phyloP scores from a whole-genome alignment of 148 eudicot genomes.

The Spergularia marina region DNA sequence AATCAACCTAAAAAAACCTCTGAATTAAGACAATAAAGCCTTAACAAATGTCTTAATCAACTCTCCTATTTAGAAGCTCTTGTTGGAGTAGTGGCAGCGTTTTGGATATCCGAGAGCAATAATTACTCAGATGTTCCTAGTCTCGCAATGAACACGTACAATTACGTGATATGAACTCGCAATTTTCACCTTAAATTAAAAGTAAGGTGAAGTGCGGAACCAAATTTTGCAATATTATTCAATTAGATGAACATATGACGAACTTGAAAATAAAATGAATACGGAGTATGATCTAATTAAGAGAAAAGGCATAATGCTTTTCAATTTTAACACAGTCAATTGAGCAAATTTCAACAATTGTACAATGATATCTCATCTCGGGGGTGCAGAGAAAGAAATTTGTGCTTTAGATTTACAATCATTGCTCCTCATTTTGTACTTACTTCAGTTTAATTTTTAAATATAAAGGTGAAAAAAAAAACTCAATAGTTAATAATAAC shows the following conservation, averaged over 20 bases:
- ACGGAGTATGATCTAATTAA: no score
- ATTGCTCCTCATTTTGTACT: slow-evolving; percentile 36
- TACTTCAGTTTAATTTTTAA: background rate
- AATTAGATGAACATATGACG: background rate
- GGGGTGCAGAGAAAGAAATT: slow-evolving; percentile 43
- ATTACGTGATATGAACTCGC: no score
- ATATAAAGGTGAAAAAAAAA: background rate
- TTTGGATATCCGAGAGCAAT: background rate
- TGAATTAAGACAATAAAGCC: no score
- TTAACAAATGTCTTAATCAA: no score
- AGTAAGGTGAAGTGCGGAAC: no score
- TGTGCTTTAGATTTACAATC: slow-evolving; percentile 59
- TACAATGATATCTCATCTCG: slow-evolving; percentile 40
- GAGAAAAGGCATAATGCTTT: slow-evolving; percentile 49
- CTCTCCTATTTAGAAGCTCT: no score
- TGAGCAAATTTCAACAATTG: slow-evolving; percentile 37
- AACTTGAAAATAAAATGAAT: background rate
- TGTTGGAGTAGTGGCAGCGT: no score
- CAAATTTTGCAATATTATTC: no score
- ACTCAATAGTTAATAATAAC: slow-evolving; percentile 3
- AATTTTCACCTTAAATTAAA: background rate
- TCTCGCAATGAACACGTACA: no score
- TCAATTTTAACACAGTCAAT: slow-evolving; percentile 45
- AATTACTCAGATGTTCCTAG: no score
- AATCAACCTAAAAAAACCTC: no score